A percentile compares a stretch with the other conserved stretches of the same genome.
These are phyloP conservation scores for Fusarium nodosum DNA, from an alignment of 2,329 filamentous ascomycete genomes.

Conservation along the genomic window DNA sequence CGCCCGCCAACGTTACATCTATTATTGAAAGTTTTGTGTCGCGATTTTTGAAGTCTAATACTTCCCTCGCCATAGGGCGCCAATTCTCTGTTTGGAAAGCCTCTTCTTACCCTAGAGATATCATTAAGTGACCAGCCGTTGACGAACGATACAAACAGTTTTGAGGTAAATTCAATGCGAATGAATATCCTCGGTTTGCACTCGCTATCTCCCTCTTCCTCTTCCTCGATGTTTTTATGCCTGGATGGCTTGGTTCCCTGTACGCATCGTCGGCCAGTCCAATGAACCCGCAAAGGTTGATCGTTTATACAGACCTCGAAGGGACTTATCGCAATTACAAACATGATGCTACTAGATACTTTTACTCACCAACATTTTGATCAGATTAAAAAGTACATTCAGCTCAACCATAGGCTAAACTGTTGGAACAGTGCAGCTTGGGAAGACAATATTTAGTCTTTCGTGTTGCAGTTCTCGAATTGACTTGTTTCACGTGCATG, in stretches of 20 bases:
- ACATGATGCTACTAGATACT: background rate
- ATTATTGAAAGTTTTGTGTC: no score
- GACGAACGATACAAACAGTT: background rate
- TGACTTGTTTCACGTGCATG: constrained; percentile 34
- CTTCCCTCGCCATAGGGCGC: no score
- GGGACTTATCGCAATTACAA: background rate
- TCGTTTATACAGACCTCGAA: background rate
- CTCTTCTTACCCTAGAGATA: background rate
- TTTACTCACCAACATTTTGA: background rate
- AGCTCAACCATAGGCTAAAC: background rate
- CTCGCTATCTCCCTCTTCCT: background rate
- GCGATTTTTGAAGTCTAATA: no score
- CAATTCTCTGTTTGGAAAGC: no score
- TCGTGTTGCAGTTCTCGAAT: background rate
- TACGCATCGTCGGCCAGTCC: background rate
- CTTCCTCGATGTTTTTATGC: background rate
- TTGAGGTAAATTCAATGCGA: background rate
- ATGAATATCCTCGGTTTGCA: background rate
- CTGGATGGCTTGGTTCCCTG: background rate
- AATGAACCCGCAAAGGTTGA: background rate
- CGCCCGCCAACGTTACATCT: no score
- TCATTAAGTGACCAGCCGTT: background rate
- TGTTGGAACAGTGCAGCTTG: background rate
- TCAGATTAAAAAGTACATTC: background rate
- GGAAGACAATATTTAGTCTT: background rate